Percentiles rank a stretch among this genome's conserved stretches.
Evolutionary conservation across 2,329 filamentous ascomycete species (phyloP).

Genomic region (Penicillium decumbens): DNA sequence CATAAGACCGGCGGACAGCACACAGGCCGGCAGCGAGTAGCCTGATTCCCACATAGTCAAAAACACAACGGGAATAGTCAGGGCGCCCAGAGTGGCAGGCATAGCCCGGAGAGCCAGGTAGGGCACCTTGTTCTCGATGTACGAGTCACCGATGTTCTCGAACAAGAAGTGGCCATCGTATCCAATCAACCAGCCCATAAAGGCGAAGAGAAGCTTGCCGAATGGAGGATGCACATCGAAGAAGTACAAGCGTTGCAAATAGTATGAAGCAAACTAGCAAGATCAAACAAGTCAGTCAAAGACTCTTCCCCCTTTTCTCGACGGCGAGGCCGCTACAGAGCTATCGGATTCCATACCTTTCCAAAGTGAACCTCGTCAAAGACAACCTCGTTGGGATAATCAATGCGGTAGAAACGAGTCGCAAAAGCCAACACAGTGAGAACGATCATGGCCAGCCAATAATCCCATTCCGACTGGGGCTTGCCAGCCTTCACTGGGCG

Average conservation of each 20-base stretch:
- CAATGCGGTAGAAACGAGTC: slow-evolving; percentile 94
- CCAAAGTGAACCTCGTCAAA: slow-evolving; percentile 99
- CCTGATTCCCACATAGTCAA: slow-evolving; percentile 99
- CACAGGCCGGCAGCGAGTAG: slow-evolving; percentile 87
- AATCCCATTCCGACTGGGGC: slow-evolving; percentile 66
- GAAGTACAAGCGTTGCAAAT: slow-evolving; percentile 96
- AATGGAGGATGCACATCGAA: slow-evolving; percentile 99
- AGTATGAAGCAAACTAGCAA: slow-evolving; percentile 57
- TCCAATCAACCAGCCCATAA: slow-evolving; percentile 95
- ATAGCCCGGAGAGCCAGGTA: slow-evolving; percentile 94
- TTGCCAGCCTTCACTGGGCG: slow-evolving; percentile 18
- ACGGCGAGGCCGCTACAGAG: slow-evolving; percentile 1
- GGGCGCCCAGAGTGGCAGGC: slow-evolving; percentile 82
- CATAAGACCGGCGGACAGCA: slow-evolving; percentile 78
- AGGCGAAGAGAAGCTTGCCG: slow-evolving; percentile 93
- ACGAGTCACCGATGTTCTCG: slow-evolving; percentile 98
- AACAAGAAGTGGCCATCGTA: slow-evolving; percentile 97
- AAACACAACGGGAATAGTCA: slow-evolving; percentile 92
- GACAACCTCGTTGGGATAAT: slow-evolving; percentile 90
- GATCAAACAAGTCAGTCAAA: slow-evolving; percentile 14
- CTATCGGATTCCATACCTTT: slow-evolving; percentile 63
- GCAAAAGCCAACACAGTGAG: slow-evolving; percentile 81
- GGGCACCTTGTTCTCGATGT: slow-evolving; percentile 92
- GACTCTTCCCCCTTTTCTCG: slow-evolving; percentile 1
- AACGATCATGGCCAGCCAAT: slow-evolving; percentile 70